Conservation (phyloP, 257 asterid genomes). For the Scutellaria minor region DNA sequence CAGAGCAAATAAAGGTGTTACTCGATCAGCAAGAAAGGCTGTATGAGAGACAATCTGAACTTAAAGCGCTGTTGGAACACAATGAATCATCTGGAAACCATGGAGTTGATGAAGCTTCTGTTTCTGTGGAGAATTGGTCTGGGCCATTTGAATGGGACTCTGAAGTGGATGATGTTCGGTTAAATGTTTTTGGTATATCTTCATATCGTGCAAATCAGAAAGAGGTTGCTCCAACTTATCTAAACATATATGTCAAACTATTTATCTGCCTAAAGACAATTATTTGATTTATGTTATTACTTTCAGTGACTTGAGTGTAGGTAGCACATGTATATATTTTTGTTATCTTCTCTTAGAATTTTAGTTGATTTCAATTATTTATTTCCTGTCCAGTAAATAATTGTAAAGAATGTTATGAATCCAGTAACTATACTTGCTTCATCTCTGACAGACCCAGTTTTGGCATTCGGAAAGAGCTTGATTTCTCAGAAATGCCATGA, state of each 20-base stretch:
- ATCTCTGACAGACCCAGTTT: slow-evolving; percentile 10
- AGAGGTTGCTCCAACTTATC: slow-evolving; percentile 56
- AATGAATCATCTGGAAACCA: slow-evolving; percentile 58
- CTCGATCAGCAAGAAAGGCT: slow-evolving; percentile 82
- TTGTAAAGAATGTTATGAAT: neutral
- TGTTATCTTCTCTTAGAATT: neutral
- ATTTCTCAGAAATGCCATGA: neutral
- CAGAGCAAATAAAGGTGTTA: slow-evolving; percentile 79
- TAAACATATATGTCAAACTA: neutral
- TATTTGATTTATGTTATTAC: neutral
- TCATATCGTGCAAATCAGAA: slow-evolving; percentile 90
- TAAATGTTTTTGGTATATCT: slow-evolving; percentile 86
- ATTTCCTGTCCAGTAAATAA: neutral
- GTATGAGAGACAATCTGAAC: slow-evolving; percentile 74
- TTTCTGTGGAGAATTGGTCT: slow-evolving; percentile 75
- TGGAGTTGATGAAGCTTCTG: slow-evolving; percentile 57
- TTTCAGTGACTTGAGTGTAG: slow-evolving; percentile 14
- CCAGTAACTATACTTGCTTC: slow-evolving; percentile 15
- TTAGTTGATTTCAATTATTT: slow-evolving; percentile 10
- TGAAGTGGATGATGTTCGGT: slow-evolving; percentile 80
- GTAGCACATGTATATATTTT: neutral
- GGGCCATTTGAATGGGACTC: slow-evolving; percentile 83
- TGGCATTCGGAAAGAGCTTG: slow-evolving; percentile 19
- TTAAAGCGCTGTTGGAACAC: slow-evolving; percentile 68
- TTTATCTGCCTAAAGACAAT: neutral